Percentiles rank a stretch among this genome's conserved stretches.
These are phyloP conservation scores for Aspergillus kassunensis DNA, from an alignment of 495 filamentous ascomycete genomes.

Conservation along the genomic window DNA sequence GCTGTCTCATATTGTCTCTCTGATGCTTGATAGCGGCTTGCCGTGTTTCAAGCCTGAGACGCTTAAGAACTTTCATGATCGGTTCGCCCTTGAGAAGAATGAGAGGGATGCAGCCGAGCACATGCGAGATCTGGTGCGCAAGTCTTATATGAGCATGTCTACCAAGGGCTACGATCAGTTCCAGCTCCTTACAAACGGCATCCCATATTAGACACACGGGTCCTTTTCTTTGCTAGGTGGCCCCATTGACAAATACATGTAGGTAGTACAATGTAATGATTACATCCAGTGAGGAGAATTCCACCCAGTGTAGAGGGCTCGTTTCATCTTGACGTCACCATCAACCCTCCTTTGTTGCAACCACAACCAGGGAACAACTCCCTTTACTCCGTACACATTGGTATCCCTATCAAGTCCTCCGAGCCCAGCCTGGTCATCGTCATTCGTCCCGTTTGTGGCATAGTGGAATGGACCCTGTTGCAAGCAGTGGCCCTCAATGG, in stretches of 20 bases:
- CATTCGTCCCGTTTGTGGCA: no score
- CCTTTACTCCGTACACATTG: background rate
- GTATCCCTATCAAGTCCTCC: background rate
- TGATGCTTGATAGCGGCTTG: slow-evolving; percentile 95
- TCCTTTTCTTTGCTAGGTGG: background rate
- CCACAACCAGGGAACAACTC: background rate
- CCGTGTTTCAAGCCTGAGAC: slow-evolving; percentile 99
- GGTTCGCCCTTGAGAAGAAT: slow-evolving; percentile 89
- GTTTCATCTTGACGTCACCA: slow-evolving; percentile 1
- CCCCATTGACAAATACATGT: background rate
- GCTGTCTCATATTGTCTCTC: slow-evolving; percentile 78
- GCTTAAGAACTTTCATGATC: slow-evolving; percentile 83
- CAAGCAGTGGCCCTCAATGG: no score
- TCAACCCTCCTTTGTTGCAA: background rate
- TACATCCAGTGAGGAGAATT: background rate
- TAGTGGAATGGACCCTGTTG: no score
- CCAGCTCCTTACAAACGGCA: slow-evolving; percentile 95
- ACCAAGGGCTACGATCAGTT: slow-evolving; percentile 96
- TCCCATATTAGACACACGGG: slow-evolving; percentile 62
- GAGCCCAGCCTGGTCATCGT: no score
- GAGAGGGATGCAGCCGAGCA: slow-evolving; percentile 95
- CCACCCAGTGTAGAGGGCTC: background rate
- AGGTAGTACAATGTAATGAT: background rate
- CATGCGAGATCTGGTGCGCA: slow-evolving; percentile 81
- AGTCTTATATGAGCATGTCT: slow-evolving; percentile 80